Conservation (phyloP, 805 yeast genomes). For the Jamesozyma gamospora region DNA sequence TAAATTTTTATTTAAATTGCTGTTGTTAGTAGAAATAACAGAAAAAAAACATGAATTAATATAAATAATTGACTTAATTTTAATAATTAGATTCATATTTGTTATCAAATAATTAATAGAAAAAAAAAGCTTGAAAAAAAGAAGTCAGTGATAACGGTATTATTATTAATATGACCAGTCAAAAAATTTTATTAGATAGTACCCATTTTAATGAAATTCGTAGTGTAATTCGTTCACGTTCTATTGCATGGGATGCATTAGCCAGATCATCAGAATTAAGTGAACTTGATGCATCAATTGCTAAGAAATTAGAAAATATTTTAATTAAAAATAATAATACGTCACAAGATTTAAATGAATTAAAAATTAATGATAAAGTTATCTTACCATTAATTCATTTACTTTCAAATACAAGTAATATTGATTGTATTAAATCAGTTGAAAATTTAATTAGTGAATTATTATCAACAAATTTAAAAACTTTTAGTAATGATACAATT, state of each 20-base stretch:
- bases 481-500: slow-evolving; percentile 11
- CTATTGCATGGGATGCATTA: slow-evolving; percentile 88
- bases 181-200: slow-evolving; percentile 43
- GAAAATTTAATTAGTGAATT: slow-evolving; percentile 25
- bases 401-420: slow-evolving; percentile 15
- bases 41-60: too few relatives aligned
- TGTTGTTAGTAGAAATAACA: too few relatives aligned
- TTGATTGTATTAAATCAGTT: slow-evolving; percentile 24
- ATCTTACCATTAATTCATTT: slow-evolving; percentile 20
- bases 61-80: too few relatives aligned
- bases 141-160: too few relatives aligned
- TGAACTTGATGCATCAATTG: slow-evolving; percentile 52
- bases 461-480: slow-evolving; percentile 16
- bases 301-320: slow-evolving; percentile 23
- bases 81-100: too few relatives aligned
- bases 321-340: slow-evolving; percentile 27
- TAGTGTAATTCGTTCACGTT: slow-evolving; percentile 61
- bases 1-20: too few relatives aligned
- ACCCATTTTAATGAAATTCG: slow-evolving; percentile 55
- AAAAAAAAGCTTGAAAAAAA: too few relatives aligned
- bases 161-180: not conserved
- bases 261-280: slow-evolving; percentile 62
- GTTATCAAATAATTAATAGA: too few relatives aligned
- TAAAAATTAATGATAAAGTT: slow-evolving; percentile 10
- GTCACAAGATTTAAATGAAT: slow-evolving; percentile 20